Evolutionary conservation across 306 rosid species (phyloP).

Genomic region (Dalbergia cochinchinensis): DNA sequence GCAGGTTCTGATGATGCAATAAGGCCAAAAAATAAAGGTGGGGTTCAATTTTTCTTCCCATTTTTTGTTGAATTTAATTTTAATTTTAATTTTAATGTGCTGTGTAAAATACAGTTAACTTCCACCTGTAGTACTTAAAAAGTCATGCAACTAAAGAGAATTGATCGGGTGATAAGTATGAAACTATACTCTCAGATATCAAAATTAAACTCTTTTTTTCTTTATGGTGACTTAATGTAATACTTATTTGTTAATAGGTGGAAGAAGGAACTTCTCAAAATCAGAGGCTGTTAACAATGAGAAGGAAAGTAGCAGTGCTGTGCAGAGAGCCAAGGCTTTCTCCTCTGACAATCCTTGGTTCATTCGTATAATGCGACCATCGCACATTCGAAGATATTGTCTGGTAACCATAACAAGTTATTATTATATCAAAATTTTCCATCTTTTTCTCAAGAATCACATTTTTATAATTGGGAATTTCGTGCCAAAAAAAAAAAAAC

Average conservation of each 20-base stretch:
- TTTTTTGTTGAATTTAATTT: not conserved
- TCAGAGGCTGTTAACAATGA: no score
- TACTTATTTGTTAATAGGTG: not conserved
- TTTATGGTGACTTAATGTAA: not conserved
- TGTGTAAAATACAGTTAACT: no score
- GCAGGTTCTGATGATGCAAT: not conserved
- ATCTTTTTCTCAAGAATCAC: not conserved
- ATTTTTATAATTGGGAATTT: not conserved
- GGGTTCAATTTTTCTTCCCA: not conserved
- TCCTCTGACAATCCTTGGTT: not conserved
- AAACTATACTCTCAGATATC: no score
- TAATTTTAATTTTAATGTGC: no score
- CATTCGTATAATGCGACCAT: not conserved
- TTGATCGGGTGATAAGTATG: no score
- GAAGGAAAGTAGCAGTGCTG: not conserved
- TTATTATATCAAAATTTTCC: not conserved
- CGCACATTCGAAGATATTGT: not conserved
- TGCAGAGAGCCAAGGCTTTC: not conserved
- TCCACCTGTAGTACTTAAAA: no score
- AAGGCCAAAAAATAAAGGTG: constrained; percentile 6
- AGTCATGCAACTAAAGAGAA: no score
- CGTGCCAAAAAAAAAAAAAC: not conserved
- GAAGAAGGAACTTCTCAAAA: not conserved
- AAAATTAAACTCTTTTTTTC: no score
- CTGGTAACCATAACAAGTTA: constrained; percentile 22